A percentile compares a stretch with the other conserved stretches of the same genome.
Evolutionary conservation across 2,329 filamentous ascomycete genomes (phyloP).

Genomic region (Claviceps sp.): DNA sequence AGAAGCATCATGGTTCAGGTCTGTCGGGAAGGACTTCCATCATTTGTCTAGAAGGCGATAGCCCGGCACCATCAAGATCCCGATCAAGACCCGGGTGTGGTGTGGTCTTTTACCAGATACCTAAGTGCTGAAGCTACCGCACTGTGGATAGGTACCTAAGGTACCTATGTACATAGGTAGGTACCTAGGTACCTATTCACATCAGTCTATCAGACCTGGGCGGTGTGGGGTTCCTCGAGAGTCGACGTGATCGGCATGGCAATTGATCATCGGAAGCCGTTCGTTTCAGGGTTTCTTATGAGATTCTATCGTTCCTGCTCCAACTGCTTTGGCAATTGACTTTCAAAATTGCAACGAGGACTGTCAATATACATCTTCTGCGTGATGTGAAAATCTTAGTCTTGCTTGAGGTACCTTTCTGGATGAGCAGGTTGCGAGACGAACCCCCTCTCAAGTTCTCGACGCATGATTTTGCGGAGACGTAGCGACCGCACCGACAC

Average conservation of each 20-base stretch:
- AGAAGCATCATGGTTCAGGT: background rate
- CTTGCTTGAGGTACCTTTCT: background rate
- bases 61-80: background rate
- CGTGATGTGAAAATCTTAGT: background rate
- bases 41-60: background rate
- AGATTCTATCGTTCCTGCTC: background rate
- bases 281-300: background rate
- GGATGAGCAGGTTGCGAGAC: background rate
- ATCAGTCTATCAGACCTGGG: background rate
- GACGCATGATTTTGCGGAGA: background rate
- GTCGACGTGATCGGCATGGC: background rate
- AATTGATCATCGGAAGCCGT: background rate
- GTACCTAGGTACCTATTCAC: too few species aligned
- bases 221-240: too few species aligned
- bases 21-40: background rate
- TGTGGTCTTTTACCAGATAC: background rate
- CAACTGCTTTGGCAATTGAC: background rate
- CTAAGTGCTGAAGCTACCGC: background rate
- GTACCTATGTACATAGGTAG: too few species aligned
- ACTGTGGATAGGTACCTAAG: background rate
- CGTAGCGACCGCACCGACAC: background rate
- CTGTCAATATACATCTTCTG: background rate
- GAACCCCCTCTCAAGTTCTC: background rate
- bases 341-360: background rate
- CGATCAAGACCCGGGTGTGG: slow-evolving; percentile 2